Evolutionary conservation across 2,329 filamentous ascomycete genomes (phyloP), one percentile per base, ranked within the genome.

Genomic region (Pseudocercospora macadamiae): DNA sequence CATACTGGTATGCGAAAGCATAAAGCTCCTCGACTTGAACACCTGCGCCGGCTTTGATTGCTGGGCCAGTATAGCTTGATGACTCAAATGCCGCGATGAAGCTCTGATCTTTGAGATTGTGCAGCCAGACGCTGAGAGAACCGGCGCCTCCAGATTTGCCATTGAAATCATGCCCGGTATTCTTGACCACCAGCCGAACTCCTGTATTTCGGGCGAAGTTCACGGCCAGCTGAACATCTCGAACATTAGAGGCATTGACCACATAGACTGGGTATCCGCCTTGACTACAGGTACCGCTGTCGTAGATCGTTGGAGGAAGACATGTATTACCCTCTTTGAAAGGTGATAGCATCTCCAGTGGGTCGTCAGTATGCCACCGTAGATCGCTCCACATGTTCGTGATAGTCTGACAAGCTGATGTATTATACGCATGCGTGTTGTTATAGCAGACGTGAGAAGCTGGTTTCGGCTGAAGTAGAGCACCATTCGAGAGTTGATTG

Each of bases 141-240:
- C 86, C 85, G 23, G 80, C 81, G 14, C 86, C 87, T 0, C 85
- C 85, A 0, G 83, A 86, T 37, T 83, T 82, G 34, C 86, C 87
- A 30, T 81, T 75, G 60, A 70, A 71, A 47, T 59, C 57, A 26
- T 55, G 51, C 4, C 57, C 57, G 3, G 57, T 59, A 14, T 59
- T 59, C 28, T 32, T 28, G 34, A 59, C 37, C 9, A 51, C 45
- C 10, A 59, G 19, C 7, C 57, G 42, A 7, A 59, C 42, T 6
- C 42, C 49, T 21, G 28, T 42, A 2, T 45, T 49, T 3, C 36
- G 12, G 9, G 80, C 81, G 56, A 84, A 82, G 3, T 67, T 61
- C 57, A 73, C 66, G 7, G 61, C 63, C 21, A 66, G 62, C 69
- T 67, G 21, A 55, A 68, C 2, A 51, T 62, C 39, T 42, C 37